Evolutionary conservation across 2,329 filamentous ascomycete genomes (phyloP).

Genomic region (Blastomyces parvus): DNA sequence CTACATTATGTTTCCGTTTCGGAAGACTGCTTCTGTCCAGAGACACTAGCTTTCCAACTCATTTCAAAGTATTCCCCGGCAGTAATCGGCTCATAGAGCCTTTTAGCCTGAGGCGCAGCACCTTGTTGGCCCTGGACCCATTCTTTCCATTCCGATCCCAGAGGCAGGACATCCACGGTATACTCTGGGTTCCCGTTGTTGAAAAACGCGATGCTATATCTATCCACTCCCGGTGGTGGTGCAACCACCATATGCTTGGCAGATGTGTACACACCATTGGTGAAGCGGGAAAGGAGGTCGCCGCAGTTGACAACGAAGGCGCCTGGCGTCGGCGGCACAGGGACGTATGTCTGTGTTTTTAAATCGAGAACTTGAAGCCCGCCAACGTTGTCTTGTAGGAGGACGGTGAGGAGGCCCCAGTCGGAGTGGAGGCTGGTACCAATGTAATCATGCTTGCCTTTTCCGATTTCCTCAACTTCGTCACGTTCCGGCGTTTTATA

Average conservation of each 20-base stretch:
- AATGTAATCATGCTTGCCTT: background rate
- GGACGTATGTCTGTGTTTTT: slow-evolving; percentile 36
- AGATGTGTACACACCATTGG: slow-evolving; percentile 32
- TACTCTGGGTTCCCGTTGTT: slow-evolving; percentile 45
- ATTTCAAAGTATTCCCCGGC: slow-evolving; percentile 20
- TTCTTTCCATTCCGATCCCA: slow-evolving; percentile 2
- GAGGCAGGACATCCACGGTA: slow-evolving; percentile 15
- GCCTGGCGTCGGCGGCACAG: slow-evolving; percentile 36
- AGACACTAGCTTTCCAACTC: slow-evolving; percentile 15
- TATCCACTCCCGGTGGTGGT: slow-evolving; percentile 28
- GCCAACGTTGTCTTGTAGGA: slow-evolving; percentile 43
- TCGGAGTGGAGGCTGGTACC: slow-evolving; percentile 36
- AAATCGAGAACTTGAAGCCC: slow-evolving; percentile 45
- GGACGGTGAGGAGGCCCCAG: slow-evolving; percentile 46
- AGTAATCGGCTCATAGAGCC: slow-evolving; percentile 17
- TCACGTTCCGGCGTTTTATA: background rate
- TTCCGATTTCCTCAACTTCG: background rate
- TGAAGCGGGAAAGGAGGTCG: slow-evolving; percentile 43
- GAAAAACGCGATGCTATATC: slow-evolving; percentile 49
- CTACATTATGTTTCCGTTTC: background rate
- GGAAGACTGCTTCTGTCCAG: slow-evolving; percentile 1
- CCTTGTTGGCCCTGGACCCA: background rate
- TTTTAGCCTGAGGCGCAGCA: slow-evolving; percentile 7
- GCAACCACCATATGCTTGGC: slow-evolving; percentile 40
- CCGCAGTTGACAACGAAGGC: slow-evolving; percentile 45